Evolutionary conservation across 75 land plant species (phyloP), one percentile per base, ranked within the genome.

Genomic region (Isoetes taiwanensis): DNA sequence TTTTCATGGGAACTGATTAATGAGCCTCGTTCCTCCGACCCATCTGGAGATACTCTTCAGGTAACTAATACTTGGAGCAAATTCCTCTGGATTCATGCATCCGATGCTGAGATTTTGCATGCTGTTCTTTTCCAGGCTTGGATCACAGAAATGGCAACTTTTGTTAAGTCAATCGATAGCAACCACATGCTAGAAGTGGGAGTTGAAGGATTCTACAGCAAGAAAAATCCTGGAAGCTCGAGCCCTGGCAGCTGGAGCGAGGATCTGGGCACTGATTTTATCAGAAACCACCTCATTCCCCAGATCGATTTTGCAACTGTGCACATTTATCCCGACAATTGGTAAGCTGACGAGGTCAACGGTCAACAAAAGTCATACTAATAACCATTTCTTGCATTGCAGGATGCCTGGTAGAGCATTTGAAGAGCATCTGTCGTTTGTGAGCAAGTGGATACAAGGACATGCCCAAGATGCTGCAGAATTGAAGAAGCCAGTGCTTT

Each of bases 171-270:
- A 3, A 19, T 46, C n/a, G 50, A 46, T 23, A 46, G 19, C 50
- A 46, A 46, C 50, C 50, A 46, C n/a, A 8, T 46, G 50, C 50
- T 46, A 19, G 50, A 46, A 23, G 50, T 16, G 6, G 50, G 50
- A 6, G 21, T 46, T n/a, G 50, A 46, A 46, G 50, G 50, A 19
- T 46, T 46, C 50, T 46, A 46, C 16, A 3, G 50, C 6, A 3
- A 19, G 5, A 3, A 19, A 23, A 23, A 46, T 16, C n/a, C 23
- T 6, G 12, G 25, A n/a, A 6, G 50, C 6, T 5, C 6, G n/a
- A n/a, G 6, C 5, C 50, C 23, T n/a, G 50, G 50, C 16, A 46
- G 50, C 50, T 46, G 50, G 50, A 19, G 21, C 12, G 14, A 14
- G 9, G 19, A 46, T 16, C 6, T 46, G 8, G 50, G 50, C 16